A percentile compares a stretch with the other conserved stretches of the same genome.
phyloP scores from a whole-genome alignment of 2,329 filamentous ascomycete species.

The Nemania sp. region DNA sequence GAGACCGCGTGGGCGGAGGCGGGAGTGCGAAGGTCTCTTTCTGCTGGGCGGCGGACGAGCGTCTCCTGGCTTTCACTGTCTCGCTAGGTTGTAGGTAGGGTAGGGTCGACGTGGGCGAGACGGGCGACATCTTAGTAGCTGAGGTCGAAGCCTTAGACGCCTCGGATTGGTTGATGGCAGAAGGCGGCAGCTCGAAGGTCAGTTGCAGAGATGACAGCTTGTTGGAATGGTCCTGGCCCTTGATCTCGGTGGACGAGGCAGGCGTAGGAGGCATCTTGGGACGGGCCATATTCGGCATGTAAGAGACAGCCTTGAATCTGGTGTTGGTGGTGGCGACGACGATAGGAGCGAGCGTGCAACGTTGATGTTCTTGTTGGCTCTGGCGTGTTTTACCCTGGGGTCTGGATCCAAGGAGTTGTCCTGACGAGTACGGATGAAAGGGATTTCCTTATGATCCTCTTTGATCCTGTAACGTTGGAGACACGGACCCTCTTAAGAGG shows the following conservation, averaged over 20 bases:
- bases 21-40: conserved; percentile 78
- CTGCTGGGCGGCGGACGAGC: conserved; percentile 50
- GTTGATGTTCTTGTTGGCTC: too few relatives aligned
- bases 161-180: conserved; percentile 56
- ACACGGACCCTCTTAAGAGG: too few relatives aligned
- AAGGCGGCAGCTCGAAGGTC: conserved; percentile 75
- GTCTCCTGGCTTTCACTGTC: conserved; percentile 57
- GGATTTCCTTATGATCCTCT: too few relatives aligned
- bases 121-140: conserved; percentile 40
- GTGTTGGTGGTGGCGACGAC: not conserved
- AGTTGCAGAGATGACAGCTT: conserved; percentile 65
- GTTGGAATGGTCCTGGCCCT: conserved; percentile 67
- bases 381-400: too few relatives aligned
- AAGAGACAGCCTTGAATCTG: too few relatives aligned
- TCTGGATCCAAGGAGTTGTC: too few relatives aligned
- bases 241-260: conserved; percentile 78
- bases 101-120: conserved; percentile 35
- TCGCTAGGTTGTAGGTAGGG: conserved; percentile 50
- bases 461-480: too few relatives aligned
- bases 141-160: conserved; percentile 42
- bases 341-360: too few relatives aligned
- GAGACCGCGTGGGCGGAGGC: conserved; percentile 85
- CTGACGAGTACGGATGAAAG: too few relatives aligned
- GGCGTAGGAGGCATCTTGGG: conserved; percentile 73
- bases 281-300: conserved; percentile 61